phyloP scores from a whole-genome alignment of 768 basidiomycete genomes.

The Leucocoprinus leucothites region DNA sequence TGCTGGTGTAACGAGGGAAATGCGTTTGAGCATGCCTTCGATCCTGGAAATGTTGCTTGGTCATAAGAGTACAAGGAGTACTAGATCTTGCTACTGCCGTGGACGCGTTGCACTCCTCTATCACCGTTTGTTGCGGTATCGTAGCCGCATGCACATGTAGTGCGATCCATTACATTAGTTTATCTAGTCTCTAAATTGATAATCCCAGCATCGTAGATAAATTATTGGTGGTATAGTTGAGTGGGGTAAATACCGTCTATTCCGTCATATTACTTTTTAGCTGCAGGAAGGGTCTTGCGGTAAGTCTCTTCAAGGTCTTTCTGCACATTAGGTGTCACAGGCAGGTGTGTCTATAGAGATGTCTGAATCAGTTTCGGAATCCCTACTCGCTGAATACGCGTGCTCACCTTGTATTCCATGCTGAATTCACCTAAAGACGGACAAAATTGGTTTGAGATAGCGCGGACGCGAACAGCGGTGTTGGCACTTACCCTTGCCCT shows the following conservation, averaged over 20 bases:
- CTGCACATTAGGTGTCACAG: constrained; percentile 85
- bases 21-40: too few relatives aligned
- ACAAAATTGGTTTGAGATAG: constrained; percentile 41
- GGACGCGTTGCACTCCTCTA: not conserved
- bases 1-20: too few relatives aligned
- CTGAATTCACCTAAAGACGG: constrained; percentile 7
- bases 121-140: too few relatives aligned
- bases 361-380: not conserved
- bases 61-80: too few relatives aligned
- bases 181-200: not conserved
- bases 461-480: constrained; percentile 44
- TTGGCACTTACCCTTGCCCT: constrained; percentile 87
- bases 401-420: constrained; percentile 11
- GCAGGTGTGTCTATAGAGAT: constrained; percentile 58
- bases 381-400: not conserved
- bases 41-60: too few relatives aligned
- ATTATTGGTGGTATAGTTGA: too few relatives aligned
- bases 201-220: constrained; percentile 3
- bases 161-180: constrained; percentile 1
- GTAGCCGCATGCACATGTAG: too few relatives aligned
- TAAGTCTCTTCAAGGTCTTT: constrained; percentile 87
- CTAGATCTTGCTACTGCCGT: too few relatives aligned
- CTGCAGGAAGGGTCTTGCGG: constrained; percentile 67
- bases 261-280: constrained; percentile 81
- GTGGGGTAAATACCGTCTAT: too few relatives aligned